Base-by-base conservation (phyloP, 116 monocot species). In the Phalaenopsis hybrid region DNA sequence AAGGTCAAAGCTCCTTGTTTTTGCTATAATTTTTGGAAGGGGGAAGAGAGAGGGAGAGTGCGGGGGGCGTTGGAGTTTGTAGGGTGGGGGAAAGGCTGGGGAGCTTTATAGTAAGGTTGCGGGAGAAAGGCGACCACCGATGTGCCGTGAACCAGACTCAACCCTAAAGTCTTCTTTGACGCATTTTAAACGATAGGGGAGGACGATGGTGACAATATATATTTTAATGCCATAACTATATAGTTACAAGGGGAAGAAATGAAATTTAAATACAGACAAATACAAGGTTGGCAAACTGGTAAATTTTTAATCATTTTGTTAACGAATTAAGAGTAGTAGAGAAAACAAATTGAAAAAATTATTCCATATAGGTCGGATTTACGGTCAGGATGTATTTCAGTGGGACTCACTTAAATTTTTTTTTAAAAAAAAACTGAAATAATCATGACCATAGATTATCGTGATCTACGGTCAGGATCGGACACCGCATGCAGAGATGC, bases 121-220 rank as follows among this genome's bases (percentile, higher is more conserved):
- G 76, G 76, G 76, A 5, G 48, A 43, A 76, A n/a, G 18, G 43
- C n/a, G 45, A 43, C 76, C 76, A 44, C 48, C 45, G 76, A 10
- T 45, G 45, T 76, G 76, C 41, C 76, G 76, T 76, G 76, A 76
- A 76, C 76, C 76, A 76, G 76, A 76, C 76, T 76, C 76, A 76
- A 76, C 44, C 43, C 43, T 49, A 21, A 10, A 41, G 43, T 48
- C 48, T 65, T 48, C 48, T 76, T 46, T 76, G 76, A 76, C 44
- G 76, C 76, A 76, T 76, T 76, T 76, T 46, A 76, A 76, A 21
- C 65, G 37, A 17, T 37, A 6, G 41, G 13, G 43, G 74, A 74
- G 74, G 74, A 44, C 44, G 74, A 74, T 43, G 4, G 44, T 16
- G 74, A 74, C 34, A 33, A 69, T 33, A 28, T 5, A 13, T 69